Percentiles rank a stretch among this genome's conserved stretches.
Conservation (phyloP, 106 monocot species). For the Phalaenopsis equestris region DNA sequence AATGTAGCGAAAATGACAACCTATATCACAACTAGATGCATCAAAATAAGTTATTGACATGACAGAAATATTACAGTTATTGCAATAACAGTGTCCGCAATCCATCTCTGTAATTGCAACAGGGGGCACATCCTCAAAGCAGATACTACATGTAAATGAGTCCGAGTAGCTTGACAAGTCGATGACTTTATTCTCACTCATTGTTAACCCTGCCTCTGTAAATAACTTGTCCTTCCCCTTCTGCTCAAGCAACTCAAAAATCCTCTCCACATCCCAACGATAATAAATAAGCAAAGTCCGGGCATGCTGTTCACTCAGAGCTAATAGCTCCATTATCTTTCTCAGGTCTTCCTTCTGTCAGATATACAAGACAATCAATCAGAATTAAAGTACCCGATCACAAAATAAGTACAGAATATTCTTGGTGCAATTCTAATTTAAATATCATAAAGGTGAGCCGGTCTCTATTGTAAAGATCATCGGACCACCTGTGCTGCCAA, state of each 20-base stretch:
- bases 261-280: constrained; percentile 73
- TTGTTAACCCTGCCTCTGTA: constrained; percentile 62
- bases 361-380: constrained; percentile 12
- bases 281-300: constrained; percentile 81
- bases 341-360: constrained; percentile 71
- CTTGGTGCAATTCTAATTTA: not conserved
- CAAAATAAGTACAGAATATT: not conserved
- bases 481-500: constrained; percentile 72
- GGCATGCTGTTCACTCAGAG: constrained; percentile 75
- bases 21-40: not conserved
- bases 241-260: constrained; percentile 64
- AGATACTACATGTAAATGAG: constrained; percentile 41
- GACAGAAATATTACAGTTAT: constrained; percentile 59
- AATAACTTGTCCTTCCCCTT: constrained; percentile 69
- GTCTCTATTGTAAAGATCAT: not conserved
- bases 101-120: constrained; percentile 48
- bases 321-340: constrained; percentile 79
- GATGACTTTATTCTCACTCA: constrained; percentile 14
- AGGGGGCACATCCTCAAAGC: constrained; percentile 57
- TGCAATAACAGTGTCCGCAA: constrained; percentile 69
- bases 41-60: not conserved
- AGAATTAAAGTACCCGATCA: constrained; percentile 2
- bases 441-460: not conserved
- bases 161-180: constrained; percentile 7
- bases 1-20: constrained; percentile 1